A percentile compares a stretch with the other conserved stretches of the same genome.
These are phyloP conservation scores for Citrus trifoliata DNA, from an alignment of 345 rosid species.

Conservation along the genomic window DNA sequence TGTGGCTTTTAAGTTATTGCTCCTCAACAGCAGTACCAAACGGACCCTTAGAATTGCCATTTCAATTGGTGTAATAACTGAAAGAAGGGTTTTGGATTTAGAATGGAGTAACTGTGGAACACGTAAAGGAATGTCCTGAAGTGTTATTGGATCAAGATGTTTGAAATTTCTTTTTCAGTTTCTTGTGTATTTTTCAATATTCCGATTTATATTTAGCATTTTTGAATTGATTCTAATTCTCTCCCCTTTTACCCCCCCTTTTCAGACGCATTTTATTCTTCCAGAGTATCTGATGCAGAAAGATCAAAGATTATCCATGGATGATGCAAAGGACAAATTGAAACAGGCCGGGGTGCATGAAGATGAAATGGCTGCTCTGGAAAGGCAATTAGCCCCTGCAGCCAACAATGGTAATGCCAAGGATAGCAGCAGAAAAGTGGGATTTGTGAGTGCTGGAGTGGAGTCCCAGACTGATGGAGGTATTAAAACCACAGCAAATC, in stretches of 20 bases:
- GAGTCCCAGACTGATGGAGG: conserved; percentile 58
- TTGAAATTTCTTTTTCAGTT: background rate
- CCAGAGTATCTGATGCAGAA: conserved; percentile 94
- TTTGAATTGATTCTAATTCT: background rate
- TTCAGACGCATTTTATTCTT: conserved; percentile 79
- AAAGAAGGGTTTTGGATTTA: background rate
- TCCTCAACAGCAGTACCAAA: too few species aligned
- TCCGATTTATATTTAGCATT: background rate
- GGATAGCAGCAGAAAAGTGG: conserved; percentile 56
- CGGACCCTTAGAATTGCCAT: background rate
- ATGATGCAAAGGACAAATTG: conserved; percentile 86
- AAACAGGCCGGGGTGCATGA: conserved; percentile 81
- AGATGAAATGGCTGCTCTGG: conserved; percentile 93
- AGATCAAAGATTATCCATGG: conserved; percentile 67
- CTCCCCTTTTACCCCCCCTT: background rate
- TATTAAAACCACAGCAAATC: conserved; percentile 37
- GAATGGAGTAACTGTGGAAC: background rate
- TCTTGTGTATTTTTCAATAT: background rate
- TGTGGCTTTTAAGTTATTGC: too few species aligned
- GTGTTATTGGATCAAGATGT: background rate
- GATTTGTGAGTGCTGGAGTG: conserved; percentile 92
- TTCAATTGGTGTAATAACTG: background rate
- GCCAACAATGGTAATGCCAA: conserved; percentile 30
- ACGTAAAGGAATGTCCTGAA: background rate
- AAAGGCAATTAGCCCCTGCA: conserved; percentile 69